Conservation (phyloP, 2,329 filamentous ascomycete genomes). For the Dothiorella sarmentorum region DNA sequence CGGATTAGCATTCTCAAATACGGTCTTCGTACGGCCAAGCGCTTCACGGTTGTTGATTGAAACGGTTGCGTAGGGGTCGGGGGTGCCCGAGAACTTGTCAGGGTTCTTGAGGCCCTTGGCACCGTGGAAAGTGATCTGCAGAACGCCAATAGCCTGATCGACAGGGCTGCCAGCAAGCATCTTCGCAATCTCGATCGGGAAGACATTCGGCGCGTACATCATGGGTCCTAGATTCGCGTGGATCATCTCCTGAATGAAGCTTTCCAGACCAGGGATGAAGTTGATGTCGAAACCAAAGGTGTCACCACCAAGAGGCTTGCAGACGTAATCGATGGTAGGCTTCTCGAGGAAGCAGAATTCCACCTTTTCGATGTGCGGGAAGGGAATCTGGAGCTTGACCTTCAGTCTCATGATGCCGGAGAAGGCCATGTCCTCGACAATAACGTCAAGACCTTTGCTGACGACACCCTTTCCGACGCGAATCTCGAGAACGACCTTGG, state of each 20-base stretch:
- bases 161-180: slow-evolving; percentile 93
- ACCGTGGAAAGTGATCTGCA: slow-evolving; percentile 87
- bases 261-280: slow-evolving; percentile 92
- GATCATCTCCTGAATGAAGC: slow-evolving; percentile 93
- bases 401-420: slow-evolving; percentile 95
- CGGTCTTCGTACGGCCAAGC: slow-evolving; percentile 82
- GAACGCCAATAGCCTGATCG: slow-evolving; percentile 90
- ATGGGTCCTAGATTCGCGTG: slow-evolving; percentile 91
- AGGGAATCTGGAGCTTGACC: slow-evolving; percentile 93
- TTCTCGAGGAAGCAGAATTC: slow-evolving; percentile 92
- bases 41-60: slow-evolving; percentile 79
- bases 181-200: slow-evolving; percentile 97
- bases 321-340: slow-evolving; percentile 91
- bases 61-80: slow-evolving; percentile 84
- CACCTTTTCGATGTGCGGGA: slow-evolving; percentile 90
- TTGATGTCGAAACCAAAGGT: slow-evolving; percentile 98
- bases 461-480: slow-evolving; percentile 93
- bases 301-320: slow-evolving; percentile 94
- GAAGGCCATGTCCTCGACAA: slow-evolving; percentile 97
- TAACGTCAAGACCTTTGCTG: slow-evolving; percentile 94
- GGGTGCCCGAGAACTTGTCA: slow-evolving; percentile 86
- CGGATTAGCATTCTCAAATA: slow-evolving; percentile 80
- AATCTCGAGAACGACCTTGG: slow-evolving; percentile 92
- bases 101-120: slow-evolving; percentile 91
- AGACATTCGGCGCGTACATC: slow-evolving; percentile 98